Evolutionary conservation across 2,329 filamentous ascomycete genomes (phyloP).

Genomic region (Aureobasidium melanogenum): DNA sequence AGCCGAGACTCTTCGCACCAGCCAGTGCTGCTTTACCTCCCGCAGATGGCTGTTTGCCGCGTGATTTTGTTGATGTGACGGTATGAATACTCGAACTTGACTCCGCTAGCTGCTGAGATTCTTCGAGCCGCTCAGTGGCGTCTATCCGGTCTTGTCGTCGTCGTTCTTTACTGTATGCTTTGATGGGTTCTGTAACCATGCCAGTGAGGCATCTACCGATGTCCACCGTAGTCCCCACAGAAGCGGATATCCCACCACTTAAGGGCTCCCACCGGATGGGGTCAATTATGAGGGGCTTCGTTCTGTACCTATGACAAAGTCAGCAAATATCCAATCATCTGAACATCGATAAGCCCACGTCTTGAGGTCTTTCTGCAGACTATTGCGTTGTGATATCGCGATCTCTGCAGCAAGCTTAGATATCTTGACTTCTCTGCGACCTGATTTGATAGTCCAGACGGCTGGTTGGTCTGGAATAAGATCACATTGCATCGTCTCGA

Average conservation of each 20-base stretch:
- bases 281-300: background rate
- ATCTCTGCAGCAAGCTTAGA: background rate
- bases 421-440: slow-evolving; percentile 38
- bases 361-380: slow-evolving; percentile 65
- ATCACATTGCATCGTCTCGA: slow-evolving; percentile 60
- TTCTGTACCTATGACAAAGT: background rate
- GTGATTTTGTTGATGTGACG: background rate
- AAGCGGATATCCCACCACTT: background rate
- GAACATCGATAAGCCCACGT: background rate
- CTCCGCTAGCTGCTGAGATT: background rate
- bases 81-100: background rate
- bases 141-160: background rate
- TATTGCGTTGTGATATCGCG: slow-evolving; percentile 54
- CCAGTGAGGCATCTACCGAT: slow-evolving; percentile 52
- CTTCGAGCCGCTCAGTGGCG: background rate
- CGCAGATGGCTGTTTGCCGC: background rate
- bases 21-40: background rate
- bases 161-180: background rate
- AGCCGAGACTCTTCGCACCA: background rate
- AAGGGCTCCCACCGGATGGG: background rate
- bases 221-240: slow-evolving; percentile 46
- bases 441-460: slow-evolving; percentile 62
- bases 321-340: background rate
- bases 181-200: background rate
- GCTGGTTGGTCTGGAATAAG: slow-evolving; percentile 60